A percentile compares a stretch with the other conserved stretches of the same genome.
phyloP scores from a whole-genome alignment of 352 stramenopile species.

The Globisporangium middletonii region DNA sequence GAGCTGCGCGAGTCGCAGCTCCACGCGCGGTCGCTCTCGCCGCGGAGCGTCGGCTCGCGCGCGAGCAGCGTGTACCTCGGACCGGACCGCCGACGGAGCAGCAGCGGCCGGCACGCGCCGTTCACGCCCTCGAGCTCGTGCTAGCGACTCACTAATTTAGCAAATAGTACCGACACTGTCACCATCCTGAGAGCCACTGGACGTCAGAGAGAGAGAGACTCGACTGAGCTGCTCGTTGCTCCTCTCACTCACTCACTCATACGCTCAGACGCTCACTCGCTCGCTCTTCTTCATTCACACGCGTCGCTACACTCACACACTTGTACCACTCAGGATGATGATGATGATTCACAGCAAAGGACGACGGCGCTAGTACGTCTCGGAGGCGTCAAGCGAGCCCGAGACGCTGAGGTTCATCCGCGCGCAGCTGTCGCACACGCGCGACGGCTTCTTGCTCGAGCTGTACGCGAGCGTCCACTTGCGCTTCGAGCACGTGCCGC shows the following conservation, averaged over 20 bases:
- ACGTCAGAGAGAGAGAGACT: not conserved
- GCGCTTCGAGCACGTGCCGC: slow-evolving; percentile 72
- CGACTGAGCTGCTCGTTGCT: too few species aligned
- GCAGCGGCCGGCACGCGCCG: slow-evolving; percentile 4
- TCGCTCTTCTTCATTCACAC: too few species aligned
- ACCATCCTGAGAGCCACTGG: not conserved
- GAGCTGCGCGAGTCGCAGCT: slow-evolving; percentile 19
- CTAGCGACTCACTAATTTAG: not conserved
- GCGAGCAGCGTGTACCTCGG: not conserved
- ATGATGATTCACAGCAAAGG: not conserved
- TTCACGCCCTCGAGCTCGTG: slow-evolving; percentile 12
- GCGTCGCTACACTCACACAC: too few species aligned
- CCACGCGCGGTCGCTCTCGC: slow-evolving; percentile 6
- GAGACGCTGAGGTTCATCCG: slow-evolving; percentile 35
- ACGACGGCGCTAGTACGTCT: slow-evolving; percentile 5
- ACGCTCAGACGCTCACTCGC: not conserved
- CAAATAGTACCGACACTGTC: too few species aligned
- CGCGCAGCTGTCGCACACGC: slow-evolving; percentile 69
- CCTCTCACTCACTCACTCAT: not conserved
- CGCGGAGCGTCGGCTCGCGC: not conserved
- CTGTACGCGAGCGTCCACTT: slow-evolving; percentile 76
- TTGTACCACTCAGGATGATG: too few species aligned
- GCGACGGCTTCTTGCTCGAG: slow-evolving; percentile 72
- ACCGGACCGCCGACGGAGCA: not conserved
- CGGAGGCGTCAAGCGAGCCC: slow-evolving; percentile 18